phyloP scores from a whole-genome alignment of 139 green algal genomes.

The Yamagishiella unicocca region DNA sequence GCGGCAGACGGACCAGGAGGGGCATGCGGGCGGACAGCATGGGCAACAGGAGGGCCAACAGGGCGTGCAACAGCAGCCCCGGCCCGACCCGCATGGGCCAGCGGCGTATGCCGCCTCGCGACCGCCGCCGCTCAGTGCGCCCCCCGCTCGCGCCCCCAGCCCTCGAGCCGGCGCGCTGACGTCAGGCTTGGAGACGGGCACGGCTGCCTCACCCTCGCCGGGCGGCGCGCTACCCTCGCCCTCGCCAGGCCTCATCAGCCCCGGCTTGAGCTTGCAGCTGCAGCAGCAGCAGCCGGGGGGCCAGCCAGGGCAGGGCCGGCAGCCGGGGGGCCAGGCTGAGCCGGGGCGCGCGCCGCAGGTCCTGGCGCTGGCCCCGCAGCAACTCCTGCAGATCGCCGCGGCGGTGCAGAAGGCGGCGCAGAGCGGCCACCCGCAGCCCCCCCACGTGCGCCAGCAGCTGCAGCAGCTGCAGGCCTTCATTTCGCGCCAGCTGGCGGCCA shows the following conservation, averaged over 20 bases:
- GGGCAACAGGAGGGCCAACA: background rate
- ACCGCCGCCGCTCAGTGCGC: too few relatives aligned
- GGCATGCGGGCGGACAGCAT: background rate
- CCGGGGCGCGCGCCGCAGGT: background rate
- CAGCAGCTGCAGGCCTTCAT: conserved; percentile 14
- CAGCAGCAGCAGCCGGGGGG: background rate
- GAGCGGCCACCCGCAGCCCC: conserved; percentile 36
- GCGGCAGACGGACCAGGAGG: background rate
- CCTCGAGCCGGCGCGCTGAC: too few relatives aligned
- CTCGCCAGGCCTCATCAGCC: background rate
- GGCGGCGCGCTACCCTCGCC: background rate
- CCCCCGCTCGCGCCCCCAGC: too few relatives aligned
- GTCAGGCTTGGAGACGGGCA: too few relatives aligned
- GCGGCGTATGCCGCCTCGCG: too few relatives aligned
- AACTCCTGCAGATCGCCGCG: conserved; percentile 31
- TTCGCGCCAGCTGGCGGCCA: background rate
- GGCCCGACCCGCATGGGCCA: background rate
- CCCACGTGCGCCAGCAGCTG: conserved; percentile 36
- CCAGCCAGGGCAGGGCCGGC: background rate
- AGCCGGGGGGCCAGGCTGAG: background rate
- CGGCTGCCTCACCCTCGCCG: background rate
- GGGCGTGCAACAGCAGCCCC: background rate
- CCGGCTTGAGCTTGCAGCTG: background rate
- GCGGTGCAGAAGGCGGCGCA: conserved; percentile 4
- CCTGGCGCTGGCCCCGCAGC: background rate